Evolutionary conservation across 352 stramenopile species (phyloP).

Genomic region (Phytophthora crassamura): DNA sequence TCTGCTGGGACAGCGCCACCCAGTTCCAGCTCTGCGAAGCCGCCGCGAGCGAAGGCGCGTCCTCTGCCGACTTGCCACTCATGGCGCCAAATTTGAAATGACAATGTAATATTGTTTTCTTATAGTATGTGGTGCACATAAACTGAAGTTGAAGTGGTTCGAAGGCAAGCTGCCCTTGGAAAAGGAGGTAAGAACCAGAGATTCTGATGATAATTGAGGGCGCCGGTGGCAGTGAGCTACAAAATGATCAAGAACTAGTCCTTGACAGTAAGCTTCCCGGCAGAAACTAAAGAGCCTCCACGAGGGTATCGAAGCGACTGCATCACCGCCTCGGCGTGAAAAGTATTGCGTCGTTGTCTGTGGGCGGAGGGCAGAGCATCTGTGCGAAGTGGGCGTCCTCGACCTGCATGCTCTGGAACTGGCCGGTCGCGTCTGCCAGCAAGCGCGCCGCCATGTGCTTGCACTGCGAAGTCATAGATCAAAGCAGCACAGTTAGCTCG

Average conservation of each 20-base stretch:
- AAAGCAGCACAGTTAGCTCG: no score
- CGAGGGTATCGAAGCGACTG: no score
- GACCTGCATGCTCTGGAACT: conserved; percentile 57
- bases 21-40: conserved; percentile 58
- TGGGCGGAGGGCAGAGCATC: conserved; percentile 55
- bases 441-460: conserved; percentile 76
- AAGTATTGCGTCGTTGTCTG: conserved; percentile 8
- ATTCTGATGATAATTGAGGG: no score
- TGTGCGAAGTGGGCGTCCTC: conserved; percentile 63
- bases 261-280: no score
- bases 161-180: no score
- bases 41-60: conserved; percentile 5
- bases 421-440: conserved; percentile 58
- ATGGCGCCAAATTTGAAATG: conserved; percentile 28
- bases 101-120: no score
- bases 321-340: conserved; percentile 14
- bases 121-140: conserved; percentile 5
- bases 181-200: no score
- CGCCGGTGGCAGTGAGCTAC: no score
- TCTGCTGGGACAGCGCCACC: conserved; percentile 49
- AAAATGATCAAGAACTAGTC: no score
- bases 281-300: no score
- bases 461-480: conserved; percentile 64
- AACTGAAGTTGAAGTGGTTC: conserved; percentile 21
- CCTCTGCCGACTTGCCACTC: conserved; percentile 10